Evolutionary conservation across 768 basidiomycete genomes (phyloP).

Genomic region (Hericium rajendrae): DNA sequence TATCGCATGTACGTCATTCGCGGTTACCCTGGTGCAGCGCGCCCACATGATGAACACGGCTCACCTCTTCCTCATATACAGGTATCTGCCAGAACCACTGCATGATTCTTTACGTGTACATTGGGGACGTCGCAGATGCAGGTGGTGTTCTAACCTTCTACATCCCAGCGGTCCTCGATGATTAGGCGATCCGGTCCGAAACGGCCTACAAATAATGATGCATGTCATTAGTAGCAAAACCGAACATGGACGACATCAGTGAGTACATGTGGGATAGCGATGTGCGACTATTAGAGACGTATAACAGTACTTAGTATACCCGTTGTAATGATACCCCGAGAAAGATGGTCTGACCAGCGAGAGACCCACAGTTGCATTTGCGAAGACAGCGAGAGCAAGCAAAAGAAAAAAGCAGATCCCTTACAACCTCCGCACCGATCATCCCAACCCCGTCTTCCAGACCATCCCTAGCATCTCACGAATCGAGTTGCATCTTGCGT

Average conservation of each 20-base stretch:
- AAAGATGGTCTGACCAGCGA: background rate
- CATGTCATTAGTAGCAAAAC: background rate
- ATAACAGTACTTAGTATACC: background rate
- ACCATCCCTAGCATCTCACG: too few relatives aligned
- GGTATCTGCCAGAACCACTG: conserved; percentile 79
- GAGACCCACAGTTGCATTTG: background rate
- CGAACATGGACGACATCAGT: background rate
- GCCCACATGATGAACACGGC: background rate
- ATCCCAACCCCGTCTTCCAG: too few relatives aligned
- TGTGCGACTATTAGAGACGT: background rate
- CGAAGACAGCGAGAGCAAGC: background rate
- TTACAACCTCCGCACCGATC: background rate
- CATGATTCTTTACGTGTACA: conserved; percentile 82
- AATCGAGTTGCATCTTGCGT: too few relatives aligned
- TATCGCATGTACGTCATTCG: conserved; percentile 61
- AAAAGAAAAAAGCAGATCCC: background rate
- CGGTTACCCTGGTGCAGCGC: background rate
- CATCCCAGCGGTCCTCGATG: conserved; percentile 69
- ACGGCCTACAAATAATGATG: background rate
- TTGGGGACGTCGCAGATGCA: conserved; percentile 68
- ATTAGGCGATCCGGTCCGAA: conserved; percentile 16
- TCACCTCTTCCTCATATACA: conserved; percentile 20
- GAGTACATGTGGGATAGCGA: background rate
- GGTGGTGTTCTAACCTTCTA: conserved; percentile 86
- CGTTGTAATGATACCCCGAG: background rate